Percentiles rank a stretch among this genome's conserved stretches.
Conservation (phyloP, 345 rosid species). For the Citrus cavaleriei region DNA sequence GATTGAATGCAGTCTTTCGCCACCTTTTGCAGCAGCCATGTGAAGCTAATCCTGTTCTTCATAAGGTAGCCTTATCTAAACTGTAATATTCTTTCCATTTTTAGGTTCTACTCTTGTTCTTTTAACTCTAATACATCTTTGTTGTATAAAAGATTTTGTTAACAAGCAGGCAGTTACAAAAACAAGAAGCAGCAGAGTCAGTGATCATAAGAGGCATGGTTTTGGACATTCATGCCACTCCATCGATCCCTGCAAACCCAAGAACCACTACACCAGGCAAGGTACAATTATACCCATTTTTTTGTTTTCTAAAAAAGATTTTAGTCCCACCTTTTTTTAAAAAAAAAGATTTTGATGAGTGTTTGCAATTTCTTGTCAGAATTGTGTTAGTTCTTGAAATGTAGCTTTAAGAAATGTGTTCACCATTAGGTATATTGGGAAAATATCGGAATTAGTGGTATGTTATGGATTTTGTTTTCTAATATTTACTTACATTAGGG, state of each 20-base stretch:
- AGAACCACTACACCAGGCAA: constrained; percentile 77
- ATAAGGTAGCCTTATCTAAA: neutral
- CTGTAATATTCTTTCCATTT: neutral
- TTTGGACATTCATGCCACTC: constrained; percentile 76
- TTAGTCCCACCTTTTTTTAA: neutral
- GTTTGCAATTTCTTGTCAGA: no score
- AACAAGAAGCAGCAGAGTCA: constrained; percentile 29
- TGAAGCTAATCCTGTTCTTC: constrained; percentile 2
- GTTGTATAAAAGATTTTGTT: constrained; percentile 13
- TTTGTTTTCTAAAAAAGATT: neutral
- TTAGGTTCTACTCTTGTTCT: neutral
- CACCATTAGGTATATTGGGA: neutral
- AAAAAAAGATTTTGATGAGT: no score
- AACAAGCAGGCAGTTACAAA: constrained; percentile 13
- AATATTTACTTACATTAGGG: neutral
- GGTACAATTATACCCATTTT: constrained; percentile 21
- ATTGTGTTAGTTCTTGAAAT: neutral
- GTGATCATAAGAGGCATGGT: constrained; percentile 77
- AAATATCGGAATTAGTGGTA: neutral
- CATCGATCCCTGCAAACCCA: constrained; percentile 40
- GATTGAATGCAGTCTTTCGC: no score
- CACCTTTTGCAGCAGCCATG: neutral
- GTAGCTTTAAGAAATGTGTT: neutral
- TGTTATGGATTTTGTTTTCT: neutral
- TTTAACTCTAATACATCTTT: neutral